Base-by-base conservation (phyloP, 1,139 yeast species). In the Yamadazyma jaroonii region DNA sequence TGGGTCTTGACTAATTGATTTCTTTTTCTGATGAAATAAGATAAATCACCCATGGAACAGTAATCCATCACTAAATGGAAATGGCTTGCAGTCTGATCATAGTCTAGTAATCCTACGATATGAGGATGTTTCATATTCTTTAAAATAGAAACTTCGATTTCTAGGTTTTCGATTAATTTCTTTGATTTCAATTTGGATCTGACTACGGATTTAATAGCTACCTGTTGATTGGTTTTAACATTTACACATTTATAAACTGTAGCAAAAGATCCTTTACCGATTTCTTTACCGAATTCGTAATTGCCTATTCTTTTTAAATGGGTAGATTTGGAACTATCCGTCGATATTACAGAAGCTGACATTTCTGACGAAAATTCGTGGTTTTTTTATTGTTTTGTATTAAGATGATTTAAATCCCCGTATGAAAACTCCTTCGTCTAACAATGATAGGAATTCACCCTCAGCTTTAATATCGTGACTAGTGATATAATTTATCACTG, bases 1-100 rank as follows among this genome's bases (percentile, higher is more conserved):
- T 88, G 89, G 3, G 86, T 79, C 46, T 77, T 74, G 23, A 79
- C 76, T 31, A 90, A 66, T 54, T 84, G 89, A 46, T 77, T 77
- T 53, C 92, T 75, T 56, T 79, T 81, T 52, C 87, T 77, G 38
- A 92, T 89, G 50, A 92, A 84, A 54, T 81, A 87, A 0, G 95
- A 85, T 44, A 92, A 72, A 62, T 92, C 98, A 8, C 98, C 98
- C 61, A 92, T 70, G 0, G 97, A 82, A 57, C 98, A 92, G 62
- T 88, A 92, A 57, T 92, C 97, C 97, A 92, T 92, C n/a, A 90
- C 80, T 47, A 92, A 68, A 60, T 88, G 94, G 64, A 89, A 87
- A 60, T 90, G 88, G 9, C 84, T 68, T 9, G 79, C 59, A 0
- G 96, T 84, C 53, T 87, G 84, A 44, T 82, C 80, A 56, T 87